A percentile compares a stretch with the other conserved stretches of the same genome.
Conservation (phyloP, 345 rosid species). For the Hibiscus trionum region DNA sequence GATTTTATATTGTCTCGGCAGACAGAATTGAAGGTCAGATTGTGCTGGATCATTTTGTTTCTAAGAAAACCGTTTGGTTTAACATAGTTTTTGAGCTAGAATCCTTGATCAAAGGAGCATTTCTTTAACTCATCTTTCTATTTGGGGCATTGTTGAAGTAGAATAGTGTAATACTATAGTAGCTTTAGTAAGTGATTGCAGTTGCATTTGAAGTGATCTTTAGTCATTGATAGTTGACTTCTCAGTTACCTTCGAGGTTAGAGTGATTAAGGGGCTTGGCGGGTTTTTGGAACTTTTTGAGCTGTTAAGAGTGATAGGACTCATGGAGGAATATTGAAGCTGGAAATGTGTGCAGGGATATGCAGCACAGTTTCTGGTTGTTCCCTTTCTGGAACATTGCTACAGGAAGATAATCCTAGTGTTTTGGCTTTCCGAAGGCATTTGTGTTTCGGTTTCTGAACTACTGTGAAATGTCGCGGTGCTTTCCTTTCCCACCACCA, state of each 20-base stretch:
- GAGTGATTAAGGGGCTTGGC: slow-evolving; percentile 11
- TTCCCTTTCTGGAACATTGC: slow-evolving; percentile 43
- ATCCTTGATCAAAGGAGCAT: slow-evolving; percentile 6
- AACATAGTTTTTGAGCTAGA: slow-evolving; percentile 19
- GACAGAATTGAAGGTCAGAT: slow-evolving; percentile 19
- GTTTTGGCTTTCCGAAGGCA: slow-evolving; percentile 22
- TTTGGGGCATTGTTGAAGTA: slow-evolving; percentile 13
- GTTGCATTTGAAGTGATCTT: slow-evolving; percentile 11
- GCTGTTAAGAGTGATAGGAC: slow-evolving; percentile 16
- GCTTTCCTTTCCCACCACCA: slow-evolving; percentile 97
- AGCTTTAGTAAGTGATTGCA: slow-evolving; percentile 12
- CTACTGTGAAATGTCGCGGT: slow-evolving; percentile 86
- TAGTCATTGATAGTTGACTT: slow-evolving; percentile 9
- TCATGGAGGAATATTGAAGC: slow-evolving; percentile 31
- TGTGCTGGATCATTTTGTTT: slow-evolving; percentile 22
- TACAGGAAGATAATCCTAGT: slow-evolving; percentile 33
- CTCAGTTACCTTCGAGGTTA: slow-evolving; percentile 9
- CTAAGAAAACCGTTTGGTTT: slow-evolving; percentile 24
- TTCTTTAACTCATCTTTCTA: slow-evolving; percentile 8
- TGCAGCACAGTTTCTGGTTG: slow-evolving; percentile 47
- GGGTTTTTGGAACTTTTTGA: slow-evolving; percentile 6
- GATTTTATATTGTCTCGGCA: slow-evolving; percentile 23
- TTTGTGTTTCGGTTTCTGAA: slow-evolving; percentile 16
- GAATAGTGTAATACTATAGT: slow-evolving; percentile 6
- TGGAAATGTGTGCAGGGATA: slow-evolving; percentile 55